Percentiles rank a stretch among this genome's conserved stretches.
phyloP scores from a whole-genome alignment of 441 rosid genomes.

The Rhodomyrtus psidioides region DNA sequence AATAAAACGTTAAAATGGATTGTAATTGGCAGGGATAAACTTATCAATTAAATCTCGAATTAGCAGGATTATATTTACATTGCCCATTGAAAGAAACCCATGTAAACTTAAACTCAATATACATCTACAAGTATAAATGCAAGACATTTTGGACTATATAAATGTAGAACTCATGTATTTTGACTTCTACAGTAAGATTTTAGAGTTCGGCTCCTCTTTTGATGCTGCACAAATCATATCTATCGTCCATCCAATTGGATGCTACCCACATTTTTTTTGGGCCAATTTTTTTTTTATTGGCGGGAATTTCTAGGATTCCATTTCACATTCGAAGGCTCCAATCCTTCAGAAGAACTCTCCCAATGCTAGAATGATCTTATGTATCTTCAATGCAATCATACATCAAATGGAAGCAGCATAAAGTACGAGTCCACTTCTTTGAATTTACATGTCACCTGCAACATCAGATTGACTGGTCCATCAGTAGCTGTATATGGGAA shows the following conservation, averaged over 20 bases:
- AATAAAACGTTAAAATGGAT: background rate
- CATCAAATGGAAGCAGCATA: background rate
- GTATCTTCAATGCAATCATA: background rate
- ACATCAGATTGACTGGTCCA: constrained; percentile 93
- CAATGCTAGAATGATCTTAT: background rate
- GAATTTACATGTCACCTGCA: constrained; percentile 48
- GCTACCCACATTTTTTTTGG: background rate
- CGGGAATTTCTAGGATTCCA: background rate
- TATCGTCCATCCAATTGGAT: background rate
- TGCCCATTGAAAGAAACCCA: background rate
- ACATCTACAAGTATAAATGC: background rate
- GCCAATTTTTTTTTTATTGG: background rate
- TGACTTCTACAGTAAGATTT: background rate
- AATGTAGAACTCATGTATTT: background rate
- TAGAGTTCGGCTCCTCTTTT: background rate
- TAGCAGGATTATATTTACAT: background rate
- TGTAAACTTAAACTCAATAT: background rate
- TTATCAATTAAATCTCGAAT: background rate
- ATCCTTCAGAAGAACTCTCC: background rate
- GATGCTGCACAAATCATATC: background rate
- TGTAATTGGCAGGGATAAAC: background rate
- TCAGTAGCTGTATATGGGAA: constrained; percentile 81
- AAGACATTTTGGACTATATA: background rate
- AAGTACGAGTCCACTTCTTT: background rate
- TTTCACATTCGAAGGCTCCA: background rate